phyloP scores from a whole-genome alignment of 2,329 filamentous ascomycete species.

The Escovopsis sp. region DNA sequence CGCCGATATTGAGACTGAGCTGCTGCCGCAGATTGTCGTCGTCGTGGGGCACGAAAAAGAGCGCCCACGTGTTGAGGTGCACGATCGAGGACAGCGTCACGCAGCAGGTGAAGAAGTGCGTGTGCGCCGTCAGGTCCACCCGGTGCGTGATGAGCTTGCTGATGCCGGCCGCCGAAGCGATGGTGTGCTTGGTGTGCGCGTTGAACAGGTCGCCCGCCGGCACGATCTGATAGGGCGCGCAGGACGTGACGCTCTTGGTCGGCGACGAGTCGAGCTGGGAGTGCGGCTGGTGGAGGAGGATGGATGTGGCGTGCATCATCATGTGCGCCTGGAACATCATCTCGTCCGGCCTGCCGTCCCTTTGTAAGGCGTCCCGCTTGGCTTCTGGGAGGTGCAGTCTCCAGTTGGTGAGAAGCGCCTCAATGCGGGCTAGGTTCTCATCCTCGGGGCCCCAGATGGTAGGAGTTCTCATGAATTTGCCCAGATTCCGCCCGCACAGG shows the following conservation, averaged over 20 bases:
- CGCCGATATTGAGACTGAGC: constrained; percentile 65
- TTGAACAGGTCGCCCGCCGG: constrained; percentile 38
- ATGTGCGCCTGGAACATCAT: constrained; percentile 87
- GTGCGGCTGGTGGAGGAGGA: constrained; percentile 66
- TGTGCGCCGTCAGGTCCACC: constrained; percentile 56
- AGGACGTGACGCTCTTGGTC: constrained; percentile 45
- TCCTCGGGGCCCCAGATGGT: constrained; percentile 37
- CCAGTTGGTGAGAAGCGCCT: constrained; percentile 54
- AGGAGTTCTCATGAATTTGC: constrained; percentile 51
- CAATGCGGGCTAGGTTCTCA: constrained; percentile 35
- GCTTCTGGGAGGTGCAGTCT: constrained; percentile 58
- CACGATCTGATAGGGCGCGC: constrained; percentile 43
- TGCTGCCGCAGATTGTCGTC: constrained; percentile 57
- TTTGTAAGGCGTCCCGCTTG: constrained; percentile 55
- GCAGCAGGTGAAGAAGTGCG: constrained; percentile 71
- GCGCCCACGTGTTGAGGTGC: constrained; percentile 64
- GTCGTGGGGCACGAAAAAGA: constrained; percentile 43
- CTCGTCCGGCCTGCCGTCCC: constrained; percentile 63
- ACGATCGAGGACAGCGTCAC: constrained; percentile 67
- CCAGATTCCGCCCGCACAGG: constrained; percentile 64
- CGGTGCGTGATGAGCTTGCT: constrained; percentile 62
- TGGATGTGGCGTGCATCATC: constrained; percentile 51
- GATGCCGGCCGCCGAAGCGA: constrained; percentile 65
- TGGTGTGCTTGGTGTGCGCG: constrained; percentile 64
- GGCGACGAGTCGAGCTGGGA: constrained; percentile 57